Conservation (phyloP, 176 grass and related monocot species). For the Oryza officinalis region DNA sequence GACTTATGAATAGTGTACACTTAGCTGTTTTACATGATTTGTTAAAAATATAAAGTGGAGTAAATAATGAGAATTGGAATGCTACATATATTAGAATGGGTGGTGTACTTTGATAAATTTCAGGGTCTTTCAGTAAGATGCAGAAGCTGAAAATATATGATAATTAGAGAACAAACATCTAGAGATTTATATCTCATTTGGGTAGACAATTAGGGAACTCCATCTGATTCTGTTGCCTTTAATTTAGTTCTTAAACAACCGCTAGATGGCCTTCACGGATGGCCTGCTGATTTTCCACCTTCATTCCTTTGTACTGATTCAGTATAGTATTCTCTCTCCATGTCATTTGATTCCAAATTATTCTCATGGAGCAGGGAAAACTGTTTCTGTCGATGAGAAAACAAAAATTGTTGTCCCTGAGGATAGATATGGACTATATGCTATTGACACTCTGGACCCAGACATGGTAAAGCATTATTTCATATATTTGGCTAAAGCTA, state of each 20-base stretch:
- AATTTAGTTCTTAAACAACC: background rate
- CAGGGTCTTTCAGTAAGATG: background rate
- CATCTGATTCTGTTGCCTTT: background rate
- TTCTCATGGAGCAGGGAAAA: constrained; percentile 68
- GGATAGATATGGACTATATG: constrained; percentile 87
- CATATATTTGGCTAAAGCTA: constrained; percentile 19
- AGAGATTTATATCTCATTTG: background rate
- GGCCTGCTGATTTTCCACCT: background rate
- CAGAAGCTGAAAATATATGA: background rate
- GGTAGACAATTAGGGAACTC: background rate
- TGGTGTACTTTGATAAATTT: background rate
- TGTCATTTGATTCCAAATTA: constrained; percentile 32
- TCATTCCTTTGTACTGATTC: background rate
- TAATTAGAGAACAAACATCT: background rate
- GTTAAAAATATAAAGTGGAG: background rate
- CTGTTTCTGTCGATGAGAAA: constrained; percentile 80
- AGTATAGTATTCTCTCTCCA: background rate
- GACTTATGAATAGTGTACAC: background rate
- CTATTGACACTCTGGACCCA: constrained; percentile 85
- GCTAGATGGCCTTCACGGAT: background rate
- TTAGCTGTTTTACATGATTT: background rate
- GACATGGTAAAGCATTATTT: constrained; percentile 63
- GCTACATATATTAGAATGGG: background rate
- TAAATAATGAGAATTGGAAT: background rate
- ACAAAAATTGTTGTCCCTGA: constrained; percentile 73